Evolutionary conservation across 2,329 filamentous ascomycete species (phyloP), one percentile per base, ranked within the genome.

Genomic region (Claviceps fusiformis): DNA sequence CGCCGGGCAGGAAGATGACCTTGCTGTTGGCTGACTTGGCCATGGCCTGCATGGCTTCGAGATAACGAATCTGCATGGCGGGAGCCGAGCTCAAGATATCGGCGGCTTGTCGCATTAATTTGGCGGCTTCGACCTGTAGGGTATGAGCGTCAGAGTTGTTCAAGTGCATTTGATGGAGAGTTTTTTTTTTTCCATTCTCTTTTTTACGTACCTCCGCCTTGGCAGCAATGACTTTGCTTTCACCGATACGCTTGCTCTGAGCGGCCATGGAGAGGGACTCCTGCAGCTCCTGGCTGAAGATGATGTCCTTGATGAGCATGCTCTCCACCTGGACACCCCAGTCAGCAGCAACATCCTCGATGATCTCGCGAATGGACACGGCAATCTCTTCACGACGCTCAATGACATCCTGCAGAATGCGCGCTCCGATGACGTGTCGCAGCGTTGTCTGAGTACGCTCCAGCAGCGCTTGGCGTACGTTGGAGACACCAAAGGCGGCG

Each of bases 301-400:
- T 87, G 68, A 98, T 95, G 71, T 98, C 93, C 75, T 98, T 97
- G 80, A 98, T 92, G 62, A 98, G 83, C 92, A 98, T 98, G 66
- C 86, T 91, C 78, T 97, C 93, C 56, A 97, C 93, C 67, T 89
- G 83, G 8, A 95, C 92, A 73, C 93, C 93, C 93, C 93, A 98
- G 58, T 89, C 89, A 11, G 82, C 76, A 6, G 93, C 92, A 1
- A 95, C 93, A 62, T 96, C 91, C 68, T 97, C 93, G 63, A 98
- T 97, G 64, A 97, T 97, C 72, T 96, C 92, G 59, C 89, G 85
- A 59, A 97, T 97, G 56, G 87, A 93, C 72, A 91, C 85, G 1
- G 93, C 93, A 62, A 98, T 87, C 73, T 98, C 93, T 74, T 98
- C 93, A 57, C 93, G 89, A 56, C 93, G 90, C 77, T 98, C 93